Evolutionary conservation across 108 stramenopile genomes (phyloP).

Genomic region (Cyclotella cryptica): DNA sequence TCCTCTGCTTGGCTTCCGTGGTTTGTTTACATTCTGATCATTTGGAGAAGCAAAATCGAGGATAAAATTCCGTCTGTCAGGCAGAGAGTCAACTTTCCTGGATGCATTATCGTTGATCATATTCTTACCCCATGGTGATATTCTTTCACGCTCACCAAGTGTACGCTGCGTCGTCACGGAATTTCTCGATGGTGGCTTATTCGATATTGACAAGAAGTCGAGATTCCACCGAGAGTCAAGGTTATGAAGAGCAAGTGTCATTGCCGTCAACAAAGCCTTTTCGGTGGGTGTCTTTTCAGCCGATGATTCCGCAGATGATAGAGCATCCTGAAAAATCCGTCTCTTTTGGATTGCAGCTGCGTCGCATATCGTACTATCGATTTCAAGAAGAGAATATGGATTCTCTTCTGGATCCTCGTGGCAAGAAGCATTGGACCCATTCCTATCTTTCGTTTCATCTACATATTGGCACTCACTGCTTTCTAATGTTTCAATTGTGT

Average conservation of each 20-base stretch:
- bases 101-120: not conserved
- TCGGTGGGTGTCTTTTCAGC: constrained; percentile 2
- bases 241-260: constrained; percentile 20
- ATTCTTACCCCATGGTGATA: not conserved
- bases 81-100: not conserved
- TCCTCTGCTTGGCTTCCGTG: not conserved
- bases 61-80: not conserved
- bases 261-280: constrained; percentile 10
- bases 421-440: not conserved
- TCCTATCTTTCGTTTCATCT: not conserved
- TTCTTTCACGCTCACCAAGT: constrained; percentile 21
- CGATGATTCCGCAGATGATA: constrained; percentile 4
- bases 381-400: constrained; percentile 4
- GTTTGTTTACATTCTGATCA: not conserved
- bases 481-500: not conserved
- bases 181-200: not conserved
- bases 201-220: not conserved
- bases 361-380: not conserved
- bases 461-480: not conserved
- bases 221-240: constrained; percentile 40
- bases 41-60: not conserved
- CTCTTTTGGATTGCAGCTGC: constrained; percentile 5
- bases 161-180: constrained; percentile 2
- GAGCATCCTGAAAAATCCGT: constrained; percentile 7
- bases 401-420: not conserved